phyloP scores from a whole-genome alignment of 2,329 filamentous ascomycete species.

The Arthroderma sp. region DNA sequence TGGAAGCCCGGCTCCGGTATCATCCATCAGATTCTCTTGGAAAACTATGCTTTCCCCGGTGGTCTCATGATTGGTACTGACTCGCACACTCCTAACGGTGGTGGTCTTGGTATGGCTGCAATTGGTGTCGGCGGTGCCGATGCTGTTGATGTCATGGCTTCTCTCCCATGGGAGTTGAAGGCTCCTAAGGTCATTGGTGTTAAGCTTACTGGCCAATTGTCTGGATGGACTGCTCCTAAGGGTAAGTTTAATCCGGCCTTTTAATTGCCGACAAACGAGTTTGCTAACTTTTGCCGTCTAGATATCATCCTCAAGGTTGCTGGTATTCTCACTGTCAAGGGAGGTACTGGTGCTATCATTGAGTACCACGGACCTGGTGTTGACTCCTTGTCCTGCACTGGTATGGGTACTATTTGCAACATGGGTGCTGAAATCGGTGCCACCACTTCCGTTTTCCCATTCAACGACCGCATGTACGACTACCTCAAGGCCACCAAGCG shows the following conservation, averaged over 20 bases:
- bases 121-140: slow-evolving; percentile 98
- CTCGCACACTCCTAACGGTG: slow-evolving; percentile 93
- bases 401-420: slow-evolving; percentile 69
- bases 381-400: slow-evolving; percentile 62
- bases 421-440: slow-evolving; percentile 55
- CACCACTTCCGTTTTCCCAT: slow-evolving; percentile 91
- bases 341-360: slow-evolving; percentile 77
- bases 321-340: slow-evolving; percentile 93
- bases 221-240: slow-evolving; percentile 88
- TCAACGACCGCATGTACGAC: slow-evolving; percentile 96
- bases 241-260: slow-evolving; percentile 39
- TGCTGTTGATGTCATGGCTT: slow-evolving; percentile 96
- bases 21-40: slow-evolving; percentile 95
- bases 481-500: slow-evolving; percentile 90
- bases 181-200: slow-evolving; percentile 95
- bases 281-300: slow-evolving; percentile 21
- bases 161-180: slow-evolving; percentile 95
- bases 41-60: slow-evolving; percentile 99
- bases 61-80: slow-evolving; percentile 96
- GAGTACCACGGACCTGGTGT: slow-evolving; percentile 53
- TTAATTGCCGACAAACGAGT: not conserved
- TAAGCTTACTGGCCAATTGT: slow-evolving; percentile 77
- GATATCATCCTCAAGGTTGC: slow-evolving; percentile 97
- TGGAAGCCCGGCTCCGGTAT: slow-evolving; percentile 98
- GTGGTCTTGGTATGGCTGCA: slow-evolving; percentile 86